Conservation (phyloP, 257 asterid species). For the Galeopsis tetrahit region DNA sequence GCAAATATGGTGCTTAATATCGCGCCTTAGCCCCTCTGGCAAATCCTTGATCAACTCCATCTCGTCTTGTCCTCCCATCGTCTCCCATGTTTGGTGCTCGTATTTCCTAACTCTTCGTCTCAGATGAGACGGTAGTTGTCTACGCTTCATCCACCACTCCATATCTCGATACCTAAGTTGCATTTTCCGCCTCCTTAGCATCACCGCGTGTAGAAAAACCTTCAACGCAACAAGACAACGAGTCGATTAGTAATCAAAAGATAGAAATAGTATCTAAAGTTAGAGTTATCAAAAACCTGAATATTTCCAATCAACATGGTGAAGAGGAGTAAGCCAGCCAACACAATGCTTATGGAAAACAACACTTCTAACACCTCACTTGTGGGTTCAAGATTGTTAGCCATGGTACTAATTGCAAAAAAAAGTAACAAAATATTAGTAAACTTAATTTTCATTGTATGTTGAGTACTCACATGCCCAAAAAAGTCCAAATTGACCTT, state of each 20-base stretch:
- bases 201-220: constrained; percentile 69
- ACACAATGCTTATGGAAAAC: constrained; percentile 58
- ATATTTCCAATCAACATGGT: constrained; percentile 68
- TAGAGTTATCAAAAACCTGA: constrained; percentile 40
- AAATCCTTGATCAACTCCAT: constrained; percentile 57
- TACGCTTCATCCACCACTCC: constrained; percentile 78
- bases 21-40: constrained; percentile 66
- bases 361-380: constrained; percentile 60
- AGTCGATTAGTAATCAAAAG: not conserved
- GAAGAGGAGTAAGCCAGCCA: constrained; percentile 63
- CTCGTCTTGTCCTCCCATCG: constrained; percentile 64
- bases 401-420: constrained; percentile 52
- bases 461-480: no score
- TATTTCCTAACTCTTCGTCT: constrained; percentile 61
- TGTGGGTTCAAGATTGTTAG: constrained; percentile 63
- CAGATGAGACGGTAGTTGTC: constrained; percentile 58
- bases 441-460: no score
- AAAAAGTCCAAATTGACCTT: no score
- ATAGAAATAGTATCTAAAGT: not conserved
- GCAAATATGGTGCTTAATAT: constrained; percentile 62
- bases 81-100: constrained; percentile 60
- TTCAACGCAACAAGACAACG: constrained; percentile 16
- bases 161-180: constrained; percentile 61
- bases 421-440: not conserved
- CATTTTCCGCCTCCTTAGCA: constrained; percentile 66